Percentiles rank a stretch among this genome's conserved stretches.
Conservation (phyloP, 345 rosid genomes). For the Balakata baccata region DNA sequence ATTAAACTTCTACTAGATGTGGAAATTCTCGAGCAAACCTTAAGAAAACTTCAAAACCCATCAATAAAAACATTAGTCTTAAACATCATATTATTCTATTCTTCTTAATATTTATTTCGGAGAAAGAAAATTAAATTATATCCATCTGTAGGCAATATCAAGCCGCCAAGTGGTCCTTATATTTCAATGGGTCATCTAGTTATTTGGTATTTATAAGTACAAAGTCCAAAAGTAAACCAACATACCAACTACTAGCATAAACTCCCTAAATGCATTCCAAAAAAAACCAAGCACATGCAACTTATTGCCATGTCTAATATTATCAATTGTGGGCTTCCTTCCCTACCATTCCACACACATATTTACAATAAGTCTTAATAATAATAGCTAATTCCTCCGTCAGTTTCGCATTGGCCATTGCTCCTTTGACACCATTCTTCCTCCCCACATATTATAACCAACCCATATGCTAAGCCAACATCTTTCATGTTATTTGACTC, state of each 20-base stretch:
- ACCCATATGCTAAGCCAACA: constrained; percentile 8
- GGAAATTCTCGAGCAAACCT: too few species aligned
- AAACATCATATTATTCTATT: too few species aligned
- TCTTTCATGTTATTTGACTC: constrained; percentile 18
- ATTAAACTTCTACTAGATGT: too few species aligned
- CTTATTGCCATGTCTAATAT: constrained; percentile 7
- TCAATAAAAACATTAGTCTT: too few species aligned
- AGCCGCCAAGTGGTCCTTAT: background rate
- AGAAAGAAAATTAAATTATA: too few species aligned
- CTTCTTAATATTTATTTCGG: too few species aligned
- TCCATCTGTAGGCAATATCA: too few species aligned
- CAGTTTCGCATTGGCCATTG: background rate
- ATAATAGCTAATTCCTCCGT: too few species aligned
- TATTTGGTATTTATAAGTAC: background rate
- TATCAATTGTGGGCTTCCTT: background rate
- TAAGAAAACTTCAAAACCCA: too few species aligned
- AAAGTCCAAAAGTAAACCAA: too few species aligned
- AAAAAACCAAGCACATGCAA: constrained; percentile 15
- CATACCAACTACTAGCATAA: too few species aligned
- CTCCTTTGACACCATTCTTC: background rate
- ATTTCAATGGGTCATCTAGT: background rate
- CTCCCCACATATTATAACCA: background rate
- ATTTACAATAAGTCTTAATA: background rate
- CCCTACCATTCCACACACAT: background rate
- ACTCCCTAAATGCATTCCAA: too few species aligned